phyloP scores from a whole-genome alignment of 768 basidiomycete genomes.

The Agaricus subrufescens region DNA sequence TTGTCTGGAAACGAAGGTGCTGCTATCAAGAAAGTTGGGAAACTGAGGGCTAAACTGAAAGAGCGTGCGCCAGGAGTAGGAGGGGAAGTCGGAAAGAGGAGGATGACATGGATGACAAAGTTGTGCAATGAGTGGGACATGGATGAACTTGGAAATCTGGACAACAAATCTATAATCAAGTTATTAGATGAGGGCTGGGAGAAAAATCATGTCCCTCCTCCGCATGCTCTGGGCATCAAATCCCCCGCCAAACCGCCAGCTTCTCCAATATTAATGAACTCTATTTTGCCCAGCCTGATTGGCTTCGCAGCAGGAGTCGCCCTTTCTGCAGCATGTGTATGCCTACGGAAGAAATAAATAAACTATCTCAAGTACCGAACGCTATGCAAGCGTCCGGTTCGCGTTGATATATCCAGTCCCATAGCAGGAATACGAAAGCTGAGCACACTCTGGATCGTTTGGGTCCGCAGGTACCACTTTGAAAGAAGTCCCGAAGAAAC shows the following conservation, averaged over 20 bases:
- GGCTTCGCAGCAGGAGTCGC: conserved; percentile 2
- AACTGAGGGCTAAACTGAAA: conserved; percentile 66
- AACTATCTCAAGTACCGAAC: not conserved
- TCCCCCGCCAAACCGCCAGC: not conserved
- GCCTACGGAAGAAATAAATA: conserved; percentile 1
- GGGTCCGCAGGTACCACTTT: conserved; percentile 71
- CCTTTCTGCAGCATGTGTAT: not conserved
- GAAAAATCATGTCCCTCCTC: conserved; percentile 38
- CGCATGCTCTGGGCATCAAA: conserved; percentile 4
- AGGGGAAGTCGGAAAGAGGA: conserved; percentile 64
- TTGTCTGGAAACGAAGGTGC: conserved; percentile 70
- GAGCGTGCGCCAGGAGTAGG: conserved; percentile 81
- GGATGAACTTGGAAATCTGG: conserved; percentile 70
- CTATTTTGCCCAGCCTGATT: conserved; percentile 2
- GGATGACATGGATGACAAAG: conserved; percentile 92
- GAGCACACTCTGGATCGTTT: conserved; percentile 43
- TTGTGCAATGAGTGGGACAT: conserved; percentile 84
- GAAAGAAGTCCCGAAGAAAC: conserved; percentile 89
- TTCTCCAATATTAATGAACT: not conserved
- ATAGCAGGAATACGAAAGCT: conserved; percentile 84
- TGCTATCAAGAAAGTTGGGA: conserved; percentile 78
- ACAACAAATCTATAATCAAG: conserved; percentile 56
- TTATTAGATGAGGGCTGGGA: conserved; percentile 90
- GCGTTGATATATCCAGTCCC: conserved; percentile 91
- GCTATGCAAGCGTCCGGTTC: conserved; percentile 68